Percentiles rank a stretch among this genome's conserved stretches.
These are phyloP conservation scores for Murraya koenigii DNA, from an alignment of 345 rosid species.

Conservation along the genomic window DNA sequence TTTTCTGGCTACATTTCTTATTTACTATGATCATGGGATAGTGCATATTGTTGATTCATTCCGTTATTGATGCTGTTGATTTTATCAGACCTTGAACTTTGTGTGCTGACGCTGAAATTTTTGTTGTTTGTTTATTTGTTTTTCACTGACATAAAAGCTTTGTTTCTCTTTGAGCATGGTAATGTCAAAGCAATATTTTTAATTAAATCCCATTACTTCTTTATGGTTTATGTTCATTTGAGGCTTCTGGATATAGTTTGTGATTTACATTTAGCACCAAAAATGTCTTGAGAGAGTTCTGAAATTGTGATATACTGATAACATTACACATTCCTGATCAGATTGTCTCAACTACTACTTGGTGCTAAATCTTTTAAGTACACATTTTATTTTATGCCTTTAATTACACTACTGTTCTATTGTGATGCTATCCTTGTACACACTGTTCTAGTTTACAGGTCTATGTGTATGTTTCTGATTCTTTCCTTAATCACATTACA, in stretches of 20 bases:
- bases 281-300: not conserved
- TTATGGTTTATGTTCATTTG: not conserved
- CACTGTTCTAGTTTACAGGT: not conserved
- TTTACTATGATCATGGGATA: not conserved
- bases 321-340: not conserved
- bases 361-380: not conserved
- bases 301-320: not conserved
- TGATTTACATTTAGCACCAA: not conserved
- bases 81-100: constrained; percentile 4
- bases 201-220: no score
- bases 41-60: not conserved
- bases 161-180: no score
- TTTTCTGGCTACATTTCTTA: not conserved
- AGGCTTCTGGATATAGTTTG: not conserved
- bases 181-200: no score
- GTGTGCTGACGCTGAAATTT: no score
- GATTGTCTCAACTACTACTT: not conserved
- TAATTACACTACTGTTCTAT: not conserved
- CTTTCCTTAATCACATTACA: constrained; percentile 8
- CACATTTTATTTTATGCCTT: not conserved
- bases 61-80: not conserved
- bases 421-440: not conserved
- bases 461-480: not conserved
- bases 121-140: no score
- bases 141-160: no score